Conservation (phyloP, 441 rosid species). For the Hura crepitans region DNA sequence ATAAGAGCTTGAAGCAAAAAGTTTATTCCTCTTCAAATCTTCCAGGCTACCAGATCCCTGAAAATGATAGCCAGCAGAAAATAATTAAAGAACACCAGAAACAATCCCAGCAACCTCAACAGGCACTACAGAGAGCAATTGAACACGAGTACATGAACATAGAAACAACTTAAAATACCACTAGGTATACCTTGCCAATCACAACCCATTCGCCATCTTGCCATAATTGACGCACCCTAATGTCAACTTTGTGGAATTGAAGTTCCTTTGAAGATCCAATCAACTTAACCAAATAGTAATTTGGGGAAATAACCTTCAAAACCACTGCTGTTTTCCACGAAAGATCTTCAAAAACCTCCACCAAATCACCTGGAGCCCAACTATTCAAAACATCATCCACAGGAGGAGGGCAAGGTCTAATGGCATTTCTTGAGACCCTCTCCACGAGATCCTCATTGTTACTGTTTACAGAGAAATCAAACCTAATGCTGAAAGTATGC, state of each 20-base stretch:
- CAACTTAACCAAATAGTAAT: conserved; percentile 42
- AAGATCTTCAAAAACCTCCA: conserved; percentile 51
- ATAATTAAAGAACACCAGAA: conserved; percentile 18
- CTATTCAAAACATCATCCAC: conserved; percentile 24
- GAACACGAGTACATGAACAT: background rate
- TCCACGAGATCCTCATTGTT: conserved; percentile 24
- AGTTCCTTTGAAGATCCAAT: conserved; percentile 43
- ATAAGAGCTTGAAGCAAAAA: conserved; percentile 23
- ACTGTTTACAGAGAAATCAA: conserved; percentile 20
- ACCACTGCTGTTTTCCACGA: conserved; percentile 59
- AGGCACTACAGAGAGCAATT: background rate
- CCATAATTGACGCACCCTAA: conserved; percentile 65
- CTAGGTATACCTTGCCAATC: conserved; percentile 55
- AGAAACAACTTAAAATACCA: background rate
- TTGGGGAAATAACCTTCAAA: conserved; percentile 32
- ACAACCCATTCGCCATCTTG: conserved; percentile 54
- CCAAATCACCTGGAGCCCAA: conserved; percentile 55
- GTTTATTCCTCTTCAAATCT: conserved; percentile 31
- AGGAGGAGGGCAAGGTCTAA: conserved; percentile 66
- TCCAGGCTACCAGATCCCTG: conserved; percentile 34
- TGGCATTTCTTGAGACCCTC: conserved; percentile 46
- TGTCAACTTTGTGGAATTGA: conserved; percentile 32
- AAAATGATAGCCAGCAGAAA: conserved; percentile 19
- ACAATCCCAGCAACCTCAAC: background rate
- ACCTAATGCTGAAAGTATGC: conserved; percentile 45